Base-by-base conservation (phyloP, 352 stramenopile species). In the Pythium vanterpoolii region DNA sequence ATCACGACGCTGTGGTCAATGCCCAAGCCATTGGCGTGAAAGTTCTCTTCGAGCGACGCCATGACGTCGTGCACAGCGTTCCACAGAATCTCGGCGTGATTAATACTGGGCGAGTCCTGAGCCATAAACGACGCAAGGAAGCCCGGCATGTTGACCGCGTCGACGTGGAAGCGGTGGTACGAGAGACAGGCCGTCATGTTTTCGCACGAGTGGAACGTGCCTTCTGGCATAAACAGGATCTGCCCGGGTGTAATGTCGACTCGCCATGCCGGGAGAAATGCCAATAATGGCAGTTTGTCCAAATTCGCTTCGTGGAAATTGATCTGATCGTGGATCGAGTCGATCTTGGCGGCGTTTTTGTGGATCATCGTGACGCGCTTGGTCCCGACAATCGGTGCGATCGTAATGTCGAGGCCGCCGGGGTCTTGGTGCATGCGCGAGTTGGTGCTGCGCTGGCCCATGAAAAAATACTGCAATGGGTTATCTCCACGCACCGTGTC, bases 381-480 rank as follows among this genome's bases (percentile, higher is more conserved):
- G 6, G 79, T 87, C 19, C 81, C 83, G 30, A 97, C 79, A 58
- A 98, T 96, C n/a, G 92, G 92, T 30, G 92, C 85, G 64, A 98
- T 98, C 7, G 86, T 89, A 62, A 98, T 97, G 46, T 86, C 88
- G 6, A 98, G 76, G 31, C 93, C 93, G 43, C 93, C 93, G 0
- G 73, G 76, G 69, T 98, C 93, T 34, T 83, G 76, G 66, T 98
- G 93, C 62, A 98, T 88, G 26, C 90, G 87, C 30, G 83, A 97
- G 38, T 81, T 83, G 4, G 92, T 98, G 45, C 83, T 90, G 52
- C 83, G 76, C 36, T 87, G 78, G 5, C 93, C 93, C 93, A 98
- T 98, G 66, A 98, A 98, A 27, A 98, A 72, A 56, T 98, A 98
- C 64, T 98, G 93, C 23, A 97, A 70, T 5, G 92, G 91, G 64